These are phyloP conservation scores for Backusella australiensis DNA, from an alignment of 192 early-diverging fungal genomes.

Conservation along the genomic window DNA sequence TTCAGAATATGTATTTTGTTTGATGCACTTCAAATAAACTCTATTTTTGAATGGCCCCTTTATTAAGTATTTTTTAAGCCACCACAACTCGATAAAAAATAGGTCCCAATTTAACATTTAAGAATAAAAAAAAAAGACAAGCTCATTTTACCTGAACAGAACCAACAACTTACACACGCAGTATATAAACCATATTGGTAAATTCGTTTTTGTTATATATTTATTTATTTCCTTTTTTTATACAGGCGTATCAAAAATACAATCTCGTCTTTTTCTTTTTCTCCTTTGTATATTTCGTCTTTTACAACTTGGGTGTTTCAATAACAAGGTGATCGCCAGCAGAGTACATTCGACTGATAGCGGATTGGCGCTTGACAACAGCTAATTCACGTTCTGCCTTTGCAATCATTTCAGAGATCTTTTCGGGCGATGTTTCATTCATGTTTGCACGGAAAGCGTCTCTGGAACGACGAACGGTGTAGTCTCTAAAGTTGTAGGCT, in stretches of 20 bases:
- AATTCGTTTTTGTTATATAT: neutral
- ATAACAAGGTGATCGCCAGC: conserved; percentile 65
- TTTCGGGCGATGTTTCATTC: conserved; percentile 52
- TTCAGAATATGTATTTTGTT: too few species aligned
- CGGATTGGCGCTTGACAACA: conserved; percentile 74
- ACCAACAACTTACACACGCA: neutral
- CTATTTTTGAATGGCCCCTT: too few species aligned
- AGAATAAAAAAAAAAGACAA: neutral
- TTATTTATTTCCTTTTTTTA: neutral
- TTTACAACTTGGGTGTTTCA: conserved; percentile 39
- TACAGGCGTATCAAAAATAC: neutral
- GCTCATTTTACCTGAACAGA: neutral
- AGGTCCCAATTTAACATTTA: too few species aligned
- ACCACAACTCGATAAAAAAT: too few species aligned
- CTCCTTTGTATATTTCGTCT: neutral
- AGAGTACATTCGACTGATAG: conserved; percentile 72
- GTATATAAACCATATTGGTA: neutral
- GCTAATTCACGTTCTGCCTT: conserved; percentile 68
- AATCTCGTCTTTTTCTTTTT: neutral
- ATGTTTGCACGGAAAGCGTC: conserved; percentile 76
- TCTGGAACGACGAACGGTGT: conserved; percentile 73
- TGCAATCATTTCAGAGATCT: conserved; percentile 49
- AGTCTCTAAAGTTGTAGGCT: conserved; percentile 88
- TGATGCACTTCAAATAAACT: too few species aligned
- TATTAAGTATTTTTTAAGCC: too few species aligned